Conservation (phyloP, 208 protist genomes). For the Endotrypanum monterogeii region DNA sequence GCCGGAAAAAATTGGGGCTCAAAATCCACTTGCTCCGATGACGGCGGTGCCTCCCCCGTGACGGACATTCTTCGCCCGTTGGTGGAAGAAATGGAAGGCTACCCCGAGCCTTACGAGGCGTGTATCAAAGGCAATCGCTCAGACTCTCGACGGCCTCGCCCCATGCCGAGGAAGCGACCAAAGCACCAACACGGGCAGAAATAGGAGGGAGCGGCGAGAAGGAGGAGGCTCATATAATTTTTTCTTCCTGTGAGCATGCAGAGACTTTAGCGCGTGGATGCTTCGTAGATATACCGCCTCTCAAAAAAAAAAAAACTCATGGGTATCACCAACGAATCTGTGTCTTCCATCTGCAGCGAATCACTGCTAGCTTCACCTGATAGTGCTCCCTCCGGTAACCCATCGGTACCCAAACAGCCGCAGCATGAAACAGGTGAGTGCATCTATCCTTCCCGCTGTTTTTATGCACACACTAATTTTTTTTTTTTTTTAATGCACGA, state of each 20-base stretch:
- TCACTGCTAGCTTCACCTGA: neutral
- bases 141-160: neutral
- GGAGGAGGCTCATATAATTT: too few relatives aligned
- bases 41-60: slow-evolving; percentile 7
- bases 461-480: neutral
- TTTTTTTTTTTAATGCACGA: too few relatives aligned
- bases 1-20: neutral
- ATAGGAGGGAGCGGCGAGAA: neutral
- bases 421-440: neutral
- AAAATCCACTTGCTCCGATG: neutral
- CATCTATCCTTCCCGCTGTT: neutral
- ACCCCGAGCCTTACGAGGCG: slow-evolving; percentile 54
- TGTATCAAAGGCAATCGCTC: slow-evolving; percentile 18
- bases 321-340: too few relatives aligned
- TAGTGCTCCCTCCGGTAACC: neutral
- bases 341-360: too few relatives aligned
- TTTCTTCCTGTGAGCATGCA: neutral
- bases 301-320: too few relatives aligned
- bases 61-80: slow-evolving; percentile 60
- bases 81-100: slow-evolving; percentile 57
- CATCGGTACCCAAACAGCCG: neutral
- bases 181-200: neutral
- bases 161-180: neutral
- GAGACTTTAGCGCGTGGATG: too few relatives aligned
- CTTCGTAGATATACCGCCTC: too few relatives aligned